Evolutionary conservation across 2,329 filamentous ascomycete genomes (phyloP).

Genomic region (Fusarium subglutinans): DNA sequence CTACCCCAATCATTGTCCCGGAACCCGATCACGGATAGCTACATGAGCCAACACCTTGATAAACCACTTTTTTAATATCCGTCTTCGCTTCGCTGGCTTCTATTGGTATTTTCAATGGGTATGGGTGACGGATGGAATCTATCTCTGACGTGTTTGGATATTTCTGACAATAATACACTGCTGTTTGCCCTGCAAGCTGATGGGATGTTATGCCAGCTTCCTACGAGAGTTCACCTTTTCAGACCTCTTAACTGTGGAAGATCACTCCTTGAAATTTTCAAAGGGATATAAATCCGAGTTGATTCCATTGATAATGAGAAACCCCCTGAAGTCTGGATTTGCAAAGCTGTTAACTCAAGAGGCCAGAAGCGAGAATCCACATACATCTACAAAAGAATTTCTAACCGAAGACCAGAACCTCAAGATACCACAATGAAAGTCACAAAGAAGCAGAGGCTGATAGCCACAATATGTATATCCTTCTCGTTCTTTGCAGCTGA

Average conservation of each 20-base stretch:
- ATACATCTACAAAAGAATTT: neutral
- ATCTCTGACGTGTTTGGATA: neutral
- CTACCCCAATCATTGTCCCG: constrained; percentile 16
- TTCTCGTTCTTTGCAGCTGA: constrained; percentile 63
- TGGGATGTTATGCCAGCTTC: constrained; percentile 1
- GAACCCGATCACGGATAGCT: constrained; percentile 13
- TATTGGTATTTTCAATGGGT: neutral
- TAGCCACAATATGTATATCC: constrained; percentile 59
- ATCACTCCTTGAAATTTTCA: neutral
- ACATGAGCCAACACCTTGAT: constrained; percentile 31
- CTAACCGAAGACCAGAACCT: neutral
- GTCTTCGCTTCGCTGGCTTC: neutral
- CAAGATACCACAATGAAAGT: constrained; percentile 21
- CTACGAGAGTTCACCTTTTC: neutral
- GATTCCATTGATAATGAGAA: neutral
- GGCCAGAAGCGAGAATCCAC: neutral
- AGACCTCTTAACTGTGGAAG: constrained; percentile 1
- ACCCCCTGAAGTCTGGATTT: neutral
- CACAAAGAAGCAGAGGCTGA: constrained; percentile 56
- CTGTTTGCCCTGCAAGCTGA: constrained; percentile 17
- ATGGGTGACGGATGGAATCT: neutral
- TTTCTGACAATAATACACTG: constrained; percentile 11
- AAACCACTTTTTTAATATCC: constrained; percentile 1
- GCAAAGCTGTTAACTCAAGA: neutral
- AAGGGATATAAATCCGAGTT: neutral